These are phyloP conservation scores for Smittium mucronatum DNA, from an alignment of 371 early-diverging fungal genomes.

Conservation along the genomic window DNA sequence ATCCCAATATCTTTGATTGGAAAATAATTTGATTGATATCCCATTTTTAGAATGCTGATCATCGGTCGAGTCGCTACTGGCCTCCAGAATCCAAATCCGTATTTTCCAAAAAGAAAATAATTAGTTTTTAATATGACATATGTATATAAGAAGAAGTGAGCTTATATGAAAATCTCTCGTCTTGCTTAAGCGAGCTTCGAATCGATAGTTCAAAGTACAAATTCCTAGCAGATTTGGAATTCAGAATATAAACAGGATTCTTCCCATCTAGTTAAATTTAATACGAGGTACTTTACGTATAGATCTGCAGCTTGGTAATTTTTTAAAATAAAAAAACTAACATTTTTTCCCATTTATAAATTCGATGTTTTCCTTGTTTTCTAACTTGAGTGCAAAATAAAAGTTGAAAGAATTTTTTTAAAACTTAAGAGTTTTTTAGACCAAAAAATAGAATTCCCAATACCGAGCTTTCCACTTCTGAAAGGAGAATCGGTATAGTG, in stretches of 20 bases:
- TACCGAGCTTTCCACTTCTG: slow-evolving; percentile 3
- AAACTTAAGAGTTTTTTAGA: not conserved
- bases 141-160: too few relatives aligned
- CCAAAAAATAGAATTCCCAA: not conserved
- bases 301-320: too few relatives aligned
- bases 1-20: slow-evolving; percentile 10
- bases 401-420: too few relatives aligned
- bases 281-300: too few relatives aligned
- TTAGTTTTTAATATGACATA: too few relatives aligned
- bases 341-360: not conserved
- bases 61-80: not conserved
- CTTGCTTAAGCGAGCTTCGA: not conserved
- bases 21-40: not conserved
- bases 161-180: not conserved
- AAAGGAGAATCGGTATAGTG: slow-evolving; percentile 3
- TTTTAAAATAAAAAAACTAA: too few relatives aligned
- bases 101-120: not conserved
- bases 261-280: not conserved
- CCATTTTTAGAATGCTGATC: not conserved
- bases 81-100: slow-evolving; percentile 8
- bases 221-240: not conserved
- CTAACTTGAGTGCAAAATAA: too few relatives aligned
- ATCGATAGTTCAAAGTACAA: not conserved
- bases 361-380: not conserved
- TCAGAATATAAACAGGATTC: not conserved